Evolutionary conservation across 306 rosid genomes (phyloP), one percentile per base, ranked within the genome.

Genomic region (Fagus crenata): DNA sequence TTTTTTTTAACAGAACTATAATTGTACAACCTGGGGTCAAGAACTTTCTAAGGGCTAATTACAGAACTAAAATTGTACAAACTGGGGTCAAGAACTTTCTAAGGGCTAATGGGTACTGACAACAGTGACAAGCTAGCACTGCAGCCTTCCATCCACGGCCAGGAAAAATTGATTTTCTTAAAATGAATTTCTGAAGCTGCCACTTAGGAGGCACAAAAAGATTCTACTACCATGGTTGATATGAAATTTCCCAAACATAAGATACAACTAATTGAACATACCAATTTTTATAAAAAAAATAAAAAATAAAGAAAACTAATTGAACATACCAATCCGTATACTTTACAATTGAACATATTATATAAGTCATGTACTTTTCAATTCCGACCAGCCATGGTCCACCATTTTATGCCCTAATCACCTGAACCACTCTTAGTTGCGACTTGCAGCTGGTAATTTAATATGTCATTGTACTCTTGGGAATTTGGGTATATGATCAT

Each of bases 321-420:
- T 46, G 51, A 46, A 46, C 51, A 39, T 43, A 31, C 67, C 15
- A 59, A 31, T 59, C 28, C 28, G 41, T 39, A 5, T 39, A 39
- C 41, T 39, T 39, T 3, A 46, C 11, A 9, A 46, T 46, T 46
- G 51, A 46, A 46, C 51, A 46, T 46, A 14, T 22, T 17, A 36
- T 32, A 7, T 31, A 11, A 11, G 8, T 12, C 65, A 4, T 31
- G 39, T 32, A 59, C 13, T 59, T 59, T 59, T 31, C 65, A 3
- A 28, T 1, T 18, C 31, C 31, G 65, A 22, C 31, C 6, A 59
- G 65, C 37, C 7, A 31, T 22, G 81, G 76, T 87, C 90, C 82
- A 86, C 82, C 28, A 78, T 70, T 18, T 76, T 84, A 83, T 89
- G 86, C 89, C 85, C 41, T 74, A 37, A 84, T 84, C 63, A 35